A percentile compares a stretch with the other conserved stretches of the same genome.
phyloP scores from a whole-genome alignment of 2,329 filamentous ascomycete species.

The Fusarium buharicum region DNA sequence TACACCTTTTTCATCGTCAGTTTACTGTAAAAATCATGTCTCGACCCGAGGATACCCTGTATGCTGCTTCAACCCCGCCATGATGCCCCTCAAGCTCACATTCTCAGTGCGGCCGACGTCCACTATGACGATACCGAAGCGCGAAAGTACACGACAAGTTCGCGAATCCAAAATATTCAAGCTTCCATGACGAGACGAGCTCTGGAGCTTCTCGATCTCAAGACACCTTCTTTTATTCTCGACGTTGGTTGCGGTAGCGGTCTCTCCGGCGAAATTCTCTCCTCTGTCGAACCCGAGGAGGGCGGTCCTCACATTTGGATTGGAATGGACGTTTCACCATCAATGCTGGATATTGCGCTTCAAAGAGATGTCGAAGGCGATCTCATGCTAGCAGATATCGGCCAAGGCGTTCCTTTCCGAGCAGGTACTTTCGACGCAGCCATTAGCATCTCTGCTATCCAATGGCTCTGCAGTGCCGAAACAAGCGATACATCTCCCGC shows the following conservation, averaged over 20 bases:
- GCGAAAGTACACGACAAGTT: conserved; percentile 96
- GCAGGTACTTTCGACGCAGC: conserved; percentile 94
- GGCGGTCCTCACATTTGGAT: conserved; percentile 93
- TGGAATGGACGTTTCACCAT: conserved; percentile 94
- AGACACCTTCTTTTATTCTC: conserved; percentile 84
- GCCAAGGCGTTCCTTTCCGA: conserved; percentile 93
- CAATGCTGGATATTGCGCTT: conserved; percentile 96
- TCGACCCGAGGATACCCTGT: conserved; percentile 95
- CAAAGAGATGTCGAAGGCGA: conserved; percentile 94
- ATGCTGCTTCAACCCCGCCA: conserved; percentile 50
- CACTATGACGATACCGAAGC: conserved; percentile 98
- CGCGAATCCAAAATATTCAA: conserved; percentile 95
- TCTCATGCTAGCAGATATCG: conserved; percentile 92
- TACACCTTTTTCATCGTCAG: neutral
- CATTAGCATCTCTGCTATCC: conserved; percentile 94
- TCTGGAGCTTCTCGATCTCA: conserved; percentile 87
- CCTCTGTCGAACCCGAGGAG: conserved; percentile 72
- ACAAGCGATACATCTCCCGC: conserved; percentile 83
- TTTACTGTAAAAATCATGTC: conserved; percentile 73
- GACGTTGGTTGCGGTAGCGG: conserved; percentile 97
- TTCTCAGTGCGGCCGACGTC: conserved; percentile 84
- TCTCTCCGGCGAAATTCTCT: conserved; percentile 92
- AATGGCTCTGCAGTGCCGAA: conserved; percentile 98
- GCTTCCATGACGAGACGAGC: conserved; percentile 93
- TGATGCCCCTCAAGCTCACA: conserved; percentile 43